Evolutionary conservation across 2,329 filamentous ascomycete species (phyloP).

Genomic region (Fonsecaea monophora): DNA sequence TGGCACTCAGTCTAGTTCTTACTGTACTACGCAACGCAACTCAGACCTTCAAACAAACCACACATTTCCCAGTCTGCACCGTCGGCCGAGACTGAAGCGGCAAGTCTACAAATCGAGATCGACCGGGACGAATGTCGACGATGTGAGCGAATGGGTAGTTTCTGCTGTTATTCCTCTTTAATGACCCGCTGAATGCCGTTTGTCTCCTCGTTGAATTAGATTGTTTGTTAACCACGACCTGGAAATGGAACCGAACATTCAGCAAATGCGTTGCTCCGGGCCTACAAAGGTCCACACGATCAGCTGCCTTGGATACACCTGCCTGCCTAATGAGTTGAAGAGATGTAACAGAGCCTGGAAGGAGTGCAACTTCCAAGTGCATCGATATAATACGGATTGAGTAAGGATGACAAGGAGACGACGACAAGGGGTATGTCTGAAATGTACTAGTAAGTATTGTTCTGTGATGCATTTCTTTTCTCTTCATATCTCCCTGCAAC

Average conservation of each 20-base stretch:
- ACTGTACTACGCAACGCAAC: too few species aligned
- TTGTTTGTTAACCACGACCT: constrained; percentile 8
- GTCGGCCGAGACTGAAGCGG: too few species aligned
- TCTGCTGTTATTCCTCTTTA: constrained; percentile 10
- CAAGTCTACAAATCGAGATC: too few species aligned
- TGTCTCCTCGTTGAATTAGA: constrained; percentile 16
- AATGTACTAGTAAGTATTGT: neutral
- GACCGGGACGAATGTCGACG: constrained; percentile 3
- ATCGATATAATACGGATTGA: neutral
- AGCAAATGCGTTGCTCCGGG: constrained; percentile 55
- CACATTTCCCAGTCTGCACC: too few species aligned
- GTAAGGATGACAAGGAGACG: neutral
- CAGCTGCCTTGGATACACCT: constrained; percentile 50
- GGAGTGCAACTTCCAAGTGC: too few species aligned
- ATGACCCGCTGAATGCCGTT: constrained; percentile 17
- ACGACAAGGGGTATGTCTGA: neutral
- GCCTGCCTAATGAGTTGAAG: constrained; percentile 14
- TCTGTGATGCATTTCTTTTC: neutral
- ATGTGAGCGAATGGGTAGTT: constrained; percentile 14
- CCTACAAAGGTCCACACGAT: constrained; percentile 53
- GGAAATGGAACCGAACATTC: constrained; percentile 43
- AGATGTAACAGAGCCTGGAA: neutral
- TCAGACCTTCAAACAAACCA: too few species aligned
- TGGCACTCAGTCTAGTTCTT: too few species aligned
- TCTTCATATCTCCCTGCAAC: neutral